Conservation (phyloP, 2,329 filamentous ascomycete genomes). For the Alternaria angustiovoidea region DNA sequence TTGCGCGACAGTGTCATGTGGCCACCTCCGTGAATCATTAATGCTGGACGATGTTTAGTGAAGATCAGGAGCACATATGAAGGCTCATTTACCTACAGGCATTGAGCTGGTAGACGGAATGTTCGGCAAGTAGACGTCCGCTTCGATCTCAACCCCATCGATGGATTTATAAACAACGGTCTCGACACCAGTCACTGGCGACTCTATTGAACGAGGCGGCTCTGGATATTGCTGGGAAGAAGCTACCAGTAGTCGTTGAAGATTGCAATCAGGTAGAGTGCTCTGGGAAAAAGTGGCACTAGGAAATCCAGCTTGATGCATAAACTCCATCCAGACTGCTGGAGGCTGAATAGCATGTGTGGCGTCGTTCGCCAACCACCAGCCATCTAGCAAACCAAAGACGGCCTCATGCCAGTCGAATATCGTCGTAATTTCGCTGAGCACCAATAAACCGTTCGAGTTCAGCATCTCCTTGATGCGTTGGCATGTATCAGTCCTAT, state of each 20-base stretch:
- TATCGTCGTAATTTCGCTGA: constrained; percentile 24
- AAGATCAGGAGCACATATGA: background rate
- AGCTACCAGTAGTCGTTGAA: constrained; percentile 11
- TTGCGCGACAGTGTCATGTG: constrained; percentile 53
- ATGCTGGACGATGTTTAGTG: constrained; percentile 35
- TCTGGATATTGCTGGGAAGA: constrained; percentile 8
- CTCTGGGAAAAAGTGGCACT: constrained; percentile 14
- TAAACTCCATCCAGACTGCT: constrained; percentile 16
- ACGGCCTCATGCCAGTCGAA: constrained; percentile 29
- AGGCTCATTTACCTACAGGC: constrained; percentile 15
- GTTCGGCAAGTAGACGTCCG: constrained; percentile 48
- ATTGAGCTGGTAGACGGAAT: constrained; percentile 4
- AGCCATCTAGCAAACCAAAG: constrained; percentile 35
- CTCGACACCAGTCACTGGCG: background rate
- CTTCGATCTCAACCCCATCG: constrained; percentile 24
- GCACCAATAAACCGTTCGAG: constrained; percentile 19
- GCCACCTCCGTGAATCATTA: constrained; percentile 59
- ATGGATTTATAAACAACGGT: constrained; percentile 24
- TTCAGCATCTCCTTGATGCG: constrained; percentile 19
- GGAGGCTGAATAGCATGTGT: constrained; percentile 12
- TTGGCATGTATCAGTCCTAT: constrained; percentile 6
- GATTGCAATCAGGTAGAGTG: constrained; percentile 7
- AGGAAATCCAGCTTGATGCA: constrained; percentile 16
- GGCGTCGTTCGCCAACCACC: constrained; percentile 31
- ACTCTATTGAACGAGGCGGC: constrained; percentile 1